These are phyloP conservation scores for Poa annua DNA, from an alignment of 176 grass and related monocot species.

Conservation along the genomic window DNA sequence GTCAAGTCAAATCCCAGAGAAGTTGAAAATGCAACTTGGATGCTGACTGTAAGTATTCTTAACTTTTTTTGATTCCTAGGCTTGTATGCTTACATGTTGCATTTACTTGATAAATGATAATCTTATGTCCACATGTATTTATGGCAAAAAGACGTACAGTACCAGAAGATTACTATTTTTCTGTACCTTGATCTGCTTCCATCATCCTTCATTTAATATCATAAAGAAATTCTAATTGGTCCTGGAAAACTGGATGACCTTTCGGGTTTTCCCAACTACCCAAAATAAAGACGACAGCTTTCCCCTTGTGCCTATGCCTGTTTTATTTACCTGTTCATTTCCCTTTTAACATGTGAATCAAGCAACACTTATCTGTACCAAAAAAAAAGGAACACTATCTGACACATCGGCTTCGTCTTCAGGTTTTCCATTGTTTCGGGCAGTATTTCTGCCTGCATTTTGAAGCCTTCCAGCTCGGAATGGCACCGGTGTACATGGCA, in stretches of 20 bases:
- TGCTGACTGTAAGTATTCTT: constrained; percentile 46
- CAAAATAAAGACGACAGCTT: not conserved
- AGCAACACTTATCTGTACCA: not conserved
- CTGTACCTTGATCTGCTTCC: not conserved
- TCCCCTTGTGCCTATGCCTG: not conserved
- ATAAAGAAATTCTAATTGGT: not conserved
- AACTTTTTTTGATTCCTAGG: not conserved
- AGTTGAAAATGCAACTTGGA: constrained; percentile 51
- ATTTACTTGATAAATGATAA: not conserved
- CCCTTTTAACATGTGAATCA: not conserved
- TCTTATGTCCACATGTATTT: constrained; percentile 18
- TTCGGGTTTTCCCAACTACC: not conserved
- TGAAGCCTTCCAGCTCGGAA: constrained; percentile 43
- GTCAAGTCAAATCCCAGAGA: constrained; percentile 48
- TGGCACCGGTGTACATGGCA: constrained; percentile 45
- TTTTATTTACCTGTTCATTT: not conserved
- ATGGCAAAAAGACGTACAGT: not conserved
- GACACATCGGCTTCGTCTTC: not conserved
- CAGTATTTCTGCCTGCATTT: constrained; percentile 45
- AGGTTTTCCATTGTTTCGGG: constrained; percentile 51
- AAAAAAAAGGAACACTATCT: not conserved
- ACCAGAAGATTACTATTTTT: not conserved
- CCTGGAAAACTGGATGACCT: not conserved
- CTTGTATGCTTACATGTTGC: not conserved
- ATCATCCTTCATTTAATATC: constrained; percentile 29